Percentiles rank a stretch among this genome's conserved stretches.
Evolutionary conservation across 306 rosid species (phyloP).

Genomic region (Aeschynomene evenia): DNA sequence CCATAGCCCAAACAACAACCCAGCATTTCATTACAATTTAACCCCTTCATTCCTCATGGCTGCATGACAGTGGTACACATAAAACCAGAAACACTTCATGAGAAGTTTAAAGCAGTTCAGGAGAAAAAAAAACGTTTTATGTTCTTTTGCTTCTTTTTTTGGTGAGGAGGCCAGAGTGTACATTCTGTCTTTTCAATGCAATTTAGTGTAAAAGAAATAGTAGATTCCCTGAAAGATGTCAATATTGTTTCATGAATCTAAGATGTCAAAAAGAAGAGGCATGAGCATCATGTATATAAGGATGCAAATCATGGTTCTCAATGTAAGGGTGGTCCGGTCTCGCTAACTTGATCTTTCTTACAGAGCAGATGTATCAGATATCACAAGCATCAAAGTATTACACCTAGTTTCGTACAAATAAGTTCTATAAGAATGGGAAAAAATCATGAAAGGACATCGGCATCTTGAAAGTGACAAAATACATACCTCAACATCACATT

Average conservation of each 20-base stretch:
- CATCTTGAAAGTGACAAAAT: slow-evolving; percentile 9
- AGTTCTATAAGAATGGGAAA: not conserved
- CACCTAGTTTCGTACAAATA: not conserved
- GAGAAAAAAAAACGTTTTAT: not conserved
- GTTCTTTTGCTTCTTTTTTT: not conserved
- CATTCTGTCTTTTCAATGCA: not conserved
- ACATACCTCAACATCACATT: slow-evolving; percentile 93
- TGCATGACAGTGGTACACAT: not conserved
- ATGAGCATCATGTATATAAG: not conserved
- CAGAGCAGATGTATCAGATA: not conserved
- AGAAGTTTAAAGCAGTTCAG: not conserved
- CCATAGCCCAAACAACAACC: not conserved
- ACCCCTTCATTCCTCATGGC: not conserved
- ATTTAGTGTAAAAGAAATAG: not conserved
- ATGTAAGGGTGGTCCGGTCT: not conserved
- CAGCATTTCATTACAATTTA: slow-evolving; percentile 14
- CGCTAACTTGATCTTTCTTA: slow-evolving; percentile 10
- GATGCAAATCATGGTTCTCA: not conserved
- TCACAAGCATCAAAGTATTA: slow-evolving; percentile 1
- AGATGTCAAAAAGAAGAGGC: not conserved
- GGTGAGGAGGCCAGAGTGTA: not conserved
- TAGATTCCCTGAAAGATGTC: slow-evolving; percentile 2
- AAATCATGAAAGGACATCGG: not conserved
- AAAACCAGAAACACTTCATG: not conserved
- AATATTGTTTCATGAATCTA: not conserved